Percentiles rank a stretch among this genome's conserved stretches.
Evolutionary conservation across 768 basidiomycete species (phyloP).

Genomic region (Tulasnella sp.): DNA sequence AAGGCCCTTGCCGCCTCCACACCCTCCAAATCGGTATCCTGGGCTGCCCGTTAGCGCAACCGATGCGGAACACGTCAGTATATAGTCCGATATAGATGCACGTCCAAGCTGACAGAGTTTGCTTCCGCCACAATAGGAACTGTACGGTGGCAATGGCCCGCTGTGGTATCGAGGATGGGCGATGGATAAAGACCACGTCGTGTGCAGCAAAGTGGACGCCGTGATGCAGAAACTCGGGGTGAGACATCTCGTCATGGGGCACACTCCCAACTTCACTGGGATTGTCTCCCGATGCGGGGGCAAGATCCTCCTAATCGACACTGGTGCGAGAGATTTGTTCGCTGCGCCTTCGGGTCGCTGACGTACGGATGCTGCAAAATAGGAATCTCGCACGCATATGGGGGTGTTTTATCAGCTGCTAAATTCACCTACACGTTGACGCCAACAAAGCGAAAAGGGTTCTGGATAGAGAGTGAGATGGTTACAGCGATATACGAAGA

Average conservation of each 20-base stretch:
- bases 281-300: slow-evolving; percentile 82
- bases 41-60: slow-evolving; percentile 62
- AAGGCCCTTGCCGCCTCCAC: slow-evolving; percentile 51
- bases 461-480: slow-evolving; percentile 44
- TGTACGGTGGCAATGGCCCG: slow-evolving; percentile 75
- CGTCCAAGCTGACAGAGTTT: neutral
- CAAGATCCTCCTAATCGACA: slow-evolving; percentile 95
- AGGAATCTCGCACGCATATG: slow-evolving; percentile 5
- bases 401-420: slow-evolving; percentile 56
- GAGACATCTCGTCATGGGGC: slow-evolving; percentile 88
- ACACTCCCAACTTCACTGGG: slow-evolving; percentile 74
- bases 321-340: slow-evolving; percentile 43
- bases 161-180: slow-evolving; percentile 94
- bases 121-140: slow-evolving; percentile 27
- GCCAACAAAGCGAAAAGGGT: slow-evolving; percentile 38
- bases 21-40: slow-evolving; percentile 70
- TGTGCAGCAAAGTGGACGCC: slow-evolving; percentile 62
- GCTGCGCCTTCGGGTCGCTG: neutral
- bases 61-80: slow-evolving; percentile 43
- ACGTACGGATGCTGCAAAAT: neutral
- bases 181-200: slow-evolving; percentile 54
- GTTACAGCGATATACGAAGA: slow-evolving; percentile 59
- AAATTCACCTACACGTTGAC: slow-evolving; percentile 78
- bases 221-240: slow-evolving; percentile 72
- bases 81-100: no score